Base-by-base conservation (phyloP, 2,329 filamentous ascomycete species). In the Meredithiella fracta region DNA sequence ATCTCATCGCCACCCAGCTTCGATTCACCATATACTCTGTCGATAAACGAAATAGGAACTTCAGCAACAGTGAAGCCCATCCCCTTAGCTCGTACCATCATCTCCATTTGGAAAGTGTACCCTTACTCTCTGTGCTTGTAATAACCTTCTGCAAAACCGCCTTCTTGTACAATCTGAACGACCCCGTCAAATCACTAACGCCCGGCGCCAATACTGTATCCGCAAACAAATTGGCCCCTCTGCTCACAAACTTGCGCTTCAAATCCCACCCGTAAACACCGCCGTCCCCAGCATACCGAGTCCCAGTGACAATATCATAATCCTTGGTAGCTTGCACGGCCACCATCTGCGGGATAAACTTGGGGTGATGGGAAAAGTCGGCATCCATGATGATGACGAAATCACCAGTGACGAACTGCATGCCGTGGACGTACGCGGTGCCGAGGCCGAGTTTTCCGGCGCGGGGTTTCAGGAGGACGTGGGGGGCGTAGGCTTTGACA, bases 311-410 rank as follows among this genome's bases (percentile, higher is more conserved):
- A 63, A 98, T 98, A 67, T 98, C 92, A 73, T 88, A 94, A 73
- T 88, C 81, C 61, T 75, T 83, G 59, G 68, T 69, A 68, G 80
- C 78, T 70, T 97, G 92, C 62, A 82, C 78, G 59, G 77, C 78
- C 64, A 98, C 87, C 88, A 98, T 97, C 66, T 83, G 76, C 55
- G 90, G 83, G 70, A 98, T 95, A 79, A 97, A 98, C 73, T 97
- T 98, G 67, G 92, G 92, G 76, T 98, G 92, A 74, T 98, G 92
- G 64, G 82, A 88, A 78, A 98, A 98, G 73, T 98, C 92, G 71
- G 94, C 92, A 74, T 98, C 92, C 92, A 98, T 98, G 78, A 98
- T 98, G 75, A 98, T 87, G 67, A 98, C 87, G 67, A 82, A 97
- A 78, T 94, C 96, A 64, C 92, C 92, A 22, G 82, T 89, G 23